A percentile compares a stretch with the other conserved stretches of the same genome.
Conservation (phyloP, 2,329 filamentous ascomycete species). For the Colletotrichum brevisporum region DNA sequence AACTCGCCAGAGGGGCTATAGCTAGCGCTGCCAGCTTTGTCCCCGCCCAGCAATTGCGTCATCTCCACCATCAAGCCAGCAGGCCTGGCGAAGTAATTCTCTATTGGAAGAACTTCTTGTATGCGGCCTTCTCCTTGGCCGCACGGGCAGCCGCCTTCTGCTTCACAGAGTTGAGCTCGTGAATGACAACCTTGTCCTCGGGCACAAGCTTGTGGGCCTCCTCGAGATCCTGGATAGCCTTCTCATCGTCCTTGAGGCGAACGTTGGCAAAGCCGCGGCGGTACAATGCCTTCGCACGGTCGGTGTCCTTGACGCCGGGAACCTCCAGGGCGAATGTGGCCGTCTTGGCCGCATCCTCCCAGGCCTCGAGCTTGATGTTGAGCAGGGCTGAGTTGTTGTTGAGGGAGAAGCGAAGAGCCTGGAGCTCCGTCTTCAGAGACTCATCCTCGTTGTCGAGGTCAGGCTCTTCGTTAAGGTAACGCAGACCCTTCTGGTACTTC, state of each 20-base stretch:
- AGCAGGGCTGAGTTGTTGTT: slow-evolving; percentile 92
- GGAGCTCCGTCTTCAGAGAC: slow-evolving; percentile 75
- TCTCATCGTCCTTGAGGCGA: slow-evolving; percentile 87
- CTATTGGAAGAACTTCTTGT: slow-evolving; percentile 89
- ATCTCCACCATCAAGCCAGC: neutral
- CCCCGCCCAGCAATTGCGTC: neutral
- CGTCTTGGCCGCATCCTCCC: slow-evolving; percentile 77
- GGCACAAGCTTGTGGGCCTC: slow-evolving; percentile 83
- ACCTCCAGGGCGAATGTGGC: slow-evolving; percentile 82
- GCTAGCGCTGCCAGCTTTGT: slow-evolving; percentile 1
- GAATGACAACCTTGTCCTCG: slow-evolving; percentile 79
- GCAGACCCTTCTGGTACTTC: slow-evolving; percentile 95
- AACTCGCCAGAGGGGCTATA: neutral
- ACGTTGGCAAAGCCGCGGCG: slow-evolving; percentile 83
- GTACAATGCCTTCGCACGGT: slow-evolving; percentile 92
- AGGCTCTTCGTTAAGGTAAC: slow-evolving; percentile 90
- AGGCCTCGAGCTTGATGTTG: slow-evolving; percentile 83
- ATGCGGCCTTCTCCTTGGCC: slow-evolving; percentile 92
- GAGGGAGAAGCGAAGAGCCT: slow-evolving; percentile 82
- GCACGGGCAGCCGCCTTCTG: slow-evolving; percentile 78
- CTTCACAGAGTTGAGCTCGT: slow-evolving; percentile 85
- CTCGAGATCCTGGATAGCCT: slow-evolving; percentile 80
- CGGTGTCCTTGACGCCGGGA: slow-evolving; percentile 75
- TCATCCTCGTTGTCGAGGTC: slow-evolving; percentile 79
- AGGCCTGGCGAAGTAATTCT: neutral